Conservation (phyloP, 108 stramenopile species). For the Conticribra guillardii region DNA sequence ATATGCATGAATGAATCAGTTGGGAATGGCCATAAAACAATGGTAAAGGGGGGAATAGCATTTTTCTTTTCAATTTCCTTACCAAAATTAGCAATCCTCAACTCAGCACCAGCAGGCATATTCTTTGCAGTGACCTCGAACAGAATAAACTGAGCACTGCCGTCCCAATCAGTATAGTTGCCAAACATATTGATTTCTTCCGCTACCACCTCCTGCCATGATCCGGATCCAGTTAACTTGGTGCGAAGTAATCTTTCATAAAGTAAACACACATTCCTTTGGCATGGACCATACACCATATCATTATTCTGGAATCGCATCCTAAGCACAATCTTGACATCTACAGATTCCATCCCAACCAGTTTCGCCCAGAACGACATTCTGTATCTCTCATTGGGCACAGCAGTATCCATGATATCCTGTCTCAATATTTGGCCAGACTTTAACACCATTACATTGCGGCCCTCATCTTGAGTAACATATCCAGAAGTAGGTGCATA, state of each 20-base stretch:
- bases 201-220: conserved; percentile 31
- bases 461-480: conserved; percentile 14
- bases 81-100: conserved; percentile 27
- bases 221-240: background rate
- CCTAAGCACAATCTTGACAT: conserved; percentile 20
- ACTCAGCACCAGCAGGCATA: conserved; percentile 13
- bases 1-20: too few relatives aligned
- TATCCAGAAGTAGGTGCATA: too few relatives aligned
- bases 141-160: conserved; percentile 20
- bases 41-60: conserved; percentile 22
- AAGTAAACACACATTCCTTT: conserved; percentile 19
- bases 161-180: conserved; percentile 44
- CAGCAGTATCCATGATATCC: conserved; percentile 11
- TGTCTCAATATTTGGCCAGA: conserved; percentile 22
- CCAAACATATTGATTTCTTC: conserved; percentile 33
- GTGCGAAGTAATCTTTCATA: conserved; percentile 22
- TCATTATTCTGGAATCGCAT: conserved; percentile 36
- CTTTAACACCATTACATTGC: conserved; percentile 23
- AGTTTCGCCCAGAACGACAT: conserved; percentile 25
- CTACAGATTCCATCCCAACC: background rate
- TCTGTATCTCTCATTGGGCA: conserved; percentile 19
- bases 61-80: conserved; percentile 6
- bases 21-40: too few relatives aligned
- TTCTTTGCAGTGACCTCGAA: conserved; percentile 21
- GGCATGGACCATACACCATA: conserved; percentile 23